phyloP scores from a whole-genome alignment of 176 grass and related monocot species.

The Phoenix dactylifera region DNA sequence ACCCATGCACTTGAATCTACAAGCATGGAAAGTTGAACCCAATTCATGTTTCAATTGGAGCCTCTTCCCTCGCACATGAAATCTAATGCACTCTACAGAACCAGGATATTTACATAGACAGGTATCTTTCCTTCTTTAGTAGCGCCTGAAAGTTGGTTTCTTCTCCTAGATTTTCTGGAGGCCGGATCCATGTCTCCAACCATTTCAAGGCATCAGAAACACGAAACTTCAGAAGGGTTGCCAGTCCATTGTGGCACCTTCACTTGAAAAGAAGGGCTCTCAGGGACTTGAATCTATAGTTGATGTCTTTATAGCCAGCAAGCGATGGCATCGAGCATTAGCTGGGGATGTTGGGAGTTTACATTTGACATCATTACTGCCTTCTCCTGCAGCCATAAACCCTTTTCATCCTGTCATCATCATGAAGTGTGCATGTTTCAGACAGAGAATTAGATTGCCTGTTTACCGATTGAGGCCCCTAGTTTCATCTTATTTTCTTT shows the following conservation, averaged over 20 bases:
- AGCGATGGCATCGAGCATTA: not conserved
- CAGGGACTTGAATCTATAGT: not conserved
- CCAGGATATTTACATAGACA: conserved; percentile 26
- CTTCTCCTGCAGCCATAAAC: no score
- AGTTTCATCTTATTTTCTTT: no score
- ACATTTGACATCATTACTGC: conserved; percentile 4
- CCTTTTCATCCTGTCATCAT: no score
- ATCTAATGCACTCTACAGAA: conserved; percentile 39
- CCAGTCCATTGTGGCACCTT: not conserved
- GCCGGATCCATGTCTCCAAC: conserved; percentile 27
- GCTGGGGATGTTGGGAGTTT: not conserved
- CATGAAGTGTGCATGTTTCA: no score
- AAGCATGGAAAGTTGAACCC: conserved; percentile 22
- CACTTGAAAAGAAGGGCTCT: conserved; percentile 24
- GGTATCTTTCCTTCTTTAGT: conserved; percentile 19
- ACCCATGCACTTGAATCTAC: conserved; percentile 11
- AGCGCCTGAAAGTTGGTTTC: not conserved
- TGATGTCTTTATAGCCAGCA: not conserved
- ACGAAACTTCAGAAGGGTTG: not conserved
- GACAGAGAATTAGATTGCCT: no score
- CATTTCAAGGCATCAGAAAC: conserved; percentile 26
- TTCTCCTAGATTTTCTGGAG: conserved; percentile 14
- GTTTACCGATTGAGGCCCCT: no score
- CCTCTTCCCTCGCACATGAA: conserved; percentile 46
- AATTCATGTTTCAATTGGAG: conserved; percentile 39